Base-by-base conservation (phyloP, 768 basidiomycete species). In the Chlorophyllum brunneum region DNA sequence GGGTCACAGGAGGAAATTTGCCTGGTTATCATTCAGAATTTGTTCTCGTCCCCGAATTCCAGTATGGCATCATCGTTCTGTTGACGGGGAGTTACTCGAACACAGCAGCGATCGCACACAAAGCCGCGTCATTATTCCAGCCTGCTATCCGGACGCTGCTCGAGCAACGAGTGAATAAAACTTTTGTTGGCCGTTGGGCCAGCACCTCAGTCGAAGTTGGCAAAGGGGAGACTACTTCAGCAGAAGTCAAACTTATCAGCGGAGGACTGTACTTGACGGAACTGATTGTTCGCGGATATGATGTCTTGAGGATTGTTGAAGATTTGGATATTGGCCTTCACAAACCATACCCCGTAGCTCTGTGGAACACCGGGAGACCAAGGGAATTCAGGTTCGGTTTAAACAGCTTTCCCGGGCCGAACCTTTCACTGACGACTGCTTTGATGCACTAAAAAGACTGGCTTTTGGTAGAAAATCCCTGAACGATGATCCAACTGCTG, bases 61-160 rank as follows among this genome's bases (percentile, higher is more conserved):
- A 71, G 1, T 72, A 73, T 24, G 75, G 74, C 0, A 64, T 76
- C 33, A 65, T 76, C 23, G 65, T 73, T 0, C 68, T 77, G 22
- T 55, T 70, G 31, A 72, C 74, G 0, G 74, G 75, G 15, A 63
- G 62, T 9, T 68, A 68, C 30, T 54, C 58, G 13, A 67, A 71
- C 42, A 61, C 69, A 7, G 54, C 53, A 18, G 57, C 52, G 18
- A 58, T 76, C 36, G 67, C 70, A 0, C 62, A 59, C 13, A 62
- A 74, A 36, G 63, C 66, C 11, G 62, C 65, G 4, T 62, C 61
- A 30, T 61, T 59, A 34, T 63, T 72, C 51, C 67, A 75, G 45
- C 65, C 65, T 0, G 66, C 66, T 2, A 65, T 77, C 31, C 67
- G 67, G 39, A 59, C 48, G n/a, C 43, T 70, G 4, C 60, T 71